Evolutionary conservation across 208 protist genomes (phyloP).

Genomic region (Acanthamoeba castellanii): DNA sequence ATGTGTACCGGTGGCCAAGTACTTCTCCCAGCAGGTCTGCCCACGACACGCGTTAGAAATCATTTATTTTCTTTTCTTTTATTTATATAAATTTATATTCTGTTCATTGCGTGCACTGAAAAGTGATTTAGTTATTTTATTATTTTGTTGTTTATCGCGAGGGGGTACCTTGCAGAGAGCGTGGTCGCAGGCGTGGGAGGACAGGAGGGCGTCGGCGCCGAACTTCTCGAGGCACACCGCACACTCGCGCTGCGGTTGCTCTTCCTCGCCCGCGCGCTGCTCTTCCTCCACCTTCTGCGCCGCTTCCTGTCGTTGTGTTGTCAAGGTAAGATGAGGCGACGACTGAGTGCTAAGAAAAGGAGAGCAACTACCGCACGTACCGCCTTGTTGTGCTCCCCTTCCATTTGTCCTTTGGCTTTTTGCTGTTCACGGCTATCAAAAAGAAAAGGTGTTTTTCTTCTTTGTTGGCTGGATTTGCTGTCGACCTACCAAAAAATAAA

Average conservation of each 20-base stretch:
- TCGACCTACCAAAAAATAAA: too few relatives aligned
- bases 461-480: too few relatives aligned
- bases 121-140: background rate
- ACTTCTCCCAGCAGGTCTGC: conserved; percentile 8
- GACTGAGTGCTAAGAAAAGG: too few relatives aligned
- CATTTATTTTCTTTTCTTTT: background rate
- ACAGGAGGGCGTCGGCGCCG: background rate
- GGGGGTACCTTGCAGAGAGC: background rate
- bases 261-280: background rate
- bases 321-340: too few relatives aligned
- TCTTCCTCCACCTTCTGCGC: background rate
- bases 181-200: background rate
- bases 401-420: too few relatives aligned
- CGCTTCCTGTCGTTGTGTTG: too few relatives aligned
- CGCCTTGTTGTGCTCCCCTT: too few relatives aligned
- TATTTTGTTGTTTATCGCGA: background rate
- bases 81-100: background rate
- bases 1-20: background rate
- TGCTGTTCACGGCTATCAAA: too few relatives aligned
- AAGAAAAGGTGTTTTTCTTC: too few relatives aligned
- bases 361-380: too few relatives aligned
- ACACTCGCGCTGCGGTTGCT: conserved; percentile 1
- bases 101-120: background rate
- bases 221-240: background rate
- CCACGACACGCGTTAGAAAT: background rate